Conservation (phyloP, 2,329 filamentous ascomycete genomes). For the Xylariaceae sp. region DNA sequence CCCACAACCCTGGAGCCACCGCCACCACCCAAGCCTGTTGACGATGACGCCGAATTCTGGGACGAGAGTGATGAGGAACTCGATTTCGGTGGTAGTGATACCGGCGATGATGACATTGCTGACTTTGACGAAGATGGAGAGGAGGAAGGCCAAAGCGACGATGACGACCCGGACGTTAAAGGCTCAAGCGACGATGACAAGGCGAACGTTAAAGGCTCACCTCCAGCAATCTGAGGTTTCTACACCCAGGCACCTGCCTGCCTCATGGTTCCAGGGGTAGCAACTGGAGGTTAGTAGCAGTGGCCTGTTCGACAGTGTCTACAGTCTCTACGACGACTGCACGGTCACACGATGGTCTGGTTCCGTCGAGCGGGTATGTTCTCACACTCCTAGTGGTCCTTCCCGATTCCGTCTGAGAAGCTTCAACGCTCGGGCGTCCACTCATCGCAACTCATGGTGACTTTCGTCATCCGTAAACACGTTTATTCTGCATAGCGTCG, state of each 20-base stretch:
- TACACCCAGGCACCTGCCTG: no score
- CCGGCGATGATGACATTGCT: slow-evolving; percentile 52
- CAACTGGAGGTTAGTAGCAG: no score
- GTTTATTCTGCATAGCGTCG: slow-evolving; percentile 32
- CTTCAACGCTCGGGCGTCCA: background rate
- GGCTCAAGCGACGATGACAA: no score
- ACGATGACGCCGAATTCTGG: slow-evolving; percentile 79
- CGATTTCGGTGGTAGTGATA: slow-evolving; percentile 72
- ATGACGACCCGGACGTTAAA: slow-evolving; percentile 35
- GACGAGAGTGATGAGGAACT: slow-evolving; percentile 69
- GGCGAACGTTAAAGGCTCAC: slow-evolving; percentile 27
- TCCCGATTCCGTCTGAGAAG: background rate
- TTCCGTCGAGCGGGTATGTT: background rate
- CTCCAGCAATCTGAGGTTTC: no score
- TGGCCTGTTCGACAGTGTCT: no score
- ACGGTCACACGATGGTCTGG: background rate
- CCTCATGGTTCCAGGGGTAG: no score
- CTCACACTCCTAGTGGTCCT: no score
- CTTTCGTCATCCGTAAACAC: slow-evolving; percentile 18
- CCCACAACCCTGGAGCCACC: slow-evolving; percentile 64
- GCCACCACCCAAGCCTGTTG: slow-evolving; percentile 56
- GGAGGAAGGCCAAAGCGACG: slow-evolving; percentile 53
- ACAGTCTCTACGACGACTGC: no score
- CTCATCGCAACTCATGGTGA: background rate
- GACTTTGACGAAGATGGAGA: slow-evolving; percentile 50